Percentiles rank a stretch among this genome's conserved stretches.
Conservation (phyloP, 2,329 filamentous ascomycete species). For the Cytospora chrysosperma region DNA sequence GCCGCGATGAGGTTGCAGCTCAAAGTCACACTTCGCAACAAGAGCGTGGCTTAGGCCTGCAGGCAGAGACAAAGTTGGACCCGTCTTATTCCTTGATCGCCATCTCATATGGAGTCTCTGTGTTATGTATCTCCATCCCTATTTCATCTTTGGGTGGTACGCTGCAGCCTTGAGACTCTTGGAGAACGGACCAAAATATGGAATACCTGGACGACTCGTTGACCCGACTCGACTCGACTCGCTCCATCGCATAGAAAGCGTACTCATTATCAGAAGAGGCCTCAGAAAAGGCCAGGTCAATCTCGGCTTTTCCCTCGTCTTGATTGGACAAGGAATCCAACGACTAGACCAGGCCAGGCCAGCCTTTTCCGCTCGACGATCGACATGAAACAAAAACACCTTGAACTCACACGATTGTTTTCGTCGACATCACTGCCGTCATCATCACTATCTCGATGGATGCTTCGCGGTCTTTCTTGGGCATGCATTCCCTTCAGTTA, state of each 20-base stretch:
- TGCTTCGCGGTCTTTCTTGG: neutral
- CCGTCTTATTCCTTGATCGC: too few species aligned
- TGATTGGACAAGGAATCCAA: conserved; percentile 15
- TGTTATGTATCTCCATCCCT: too few species aligned
- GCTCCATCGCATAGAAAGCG: too few species aligned
- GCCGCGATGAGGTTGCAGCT: too few species aligned
- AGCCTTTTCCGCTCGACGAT: conserved; percentile 5
- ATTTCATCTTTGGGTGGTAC: neutral
- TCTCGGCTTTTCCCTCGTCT: conserved; percentile 16
- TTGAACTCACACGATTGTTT: neutral
- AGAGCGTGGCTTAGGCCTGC: neutral
- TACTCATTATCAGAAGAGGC: too few species aligned
- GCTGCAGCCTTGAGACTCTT: neutral
- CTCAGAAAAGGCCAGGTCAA: conserved; percentile 7
- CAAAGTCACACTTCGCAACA: neutral
- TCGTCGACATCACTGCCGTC: neutral
- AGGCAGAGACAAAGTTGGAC: neutral
- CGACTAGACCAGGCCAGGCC: too few species aligned
- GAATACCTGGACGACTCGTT: too few species aligned
- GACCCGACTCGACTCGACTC: too few species aligned
- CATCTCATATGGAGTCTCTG: too few species aligned
- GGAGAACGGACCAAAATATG: too few species aligned
- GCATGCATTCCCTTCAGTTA: neutral
- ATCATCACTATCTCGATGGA: neutral
- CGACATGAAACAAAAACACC: neutral